phyloP scores from a whole-genome alignment of 129 eudicot genomes.

The Heracleum sosnowskyi region DNA sequence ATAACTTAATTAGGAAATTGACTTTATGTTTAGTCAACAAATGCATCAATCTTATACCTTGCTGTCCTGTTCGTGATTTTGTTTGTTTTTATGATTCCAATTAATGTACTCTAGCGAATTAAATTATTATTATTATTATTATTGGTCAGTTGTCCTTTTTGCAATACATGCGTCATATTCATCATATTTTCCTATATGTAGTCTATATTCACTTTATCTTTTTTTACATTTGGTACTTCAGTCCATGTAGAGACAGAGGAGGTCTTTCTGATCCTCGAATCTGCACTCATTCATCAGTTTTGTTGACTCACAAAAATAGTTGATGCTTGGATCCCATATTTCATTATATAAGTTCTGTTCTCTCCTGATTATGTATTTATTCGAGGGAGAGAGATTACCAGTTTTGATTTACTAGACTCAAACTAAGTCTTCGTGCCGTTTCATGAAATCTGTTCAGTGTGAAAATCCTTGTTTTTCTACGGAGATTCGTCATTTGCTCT shows the following conservation, averaged over 20 bases:
- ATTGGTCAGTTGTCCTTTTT: not conserved
- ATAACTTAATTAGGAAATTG: not conserved
- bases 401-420: not conserved
- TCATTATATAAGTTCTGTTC: not conserved
- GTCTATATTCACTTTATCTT: not conserved
- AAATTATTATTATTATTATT: not conserved
- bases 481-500: not conserved
- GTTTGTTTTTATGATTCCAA: not conserved
- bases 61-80: too few relatives aligned
- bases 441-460: not conserved
- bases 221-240: not conserved
- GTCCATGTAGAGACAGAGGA: not conserved
- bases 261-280: not conserved
- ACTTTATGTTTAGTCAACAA: not conserved
- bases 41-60: not conserved
- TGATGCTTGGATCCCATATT: not conserved
- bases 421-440: not conserved
- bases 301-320: not conserved
- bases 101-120: not conserved
- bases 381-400: not conserved
- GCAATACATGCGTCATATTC: not conserved
- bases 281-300: not conserved
- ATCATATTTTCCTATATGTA: not conserved
- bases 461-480: not conserved
- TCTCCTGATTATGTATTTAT: not conserved